Conservation (phyloP, 1,139 yeast species). For the Debaryomyces psychrophilus region DNA sequence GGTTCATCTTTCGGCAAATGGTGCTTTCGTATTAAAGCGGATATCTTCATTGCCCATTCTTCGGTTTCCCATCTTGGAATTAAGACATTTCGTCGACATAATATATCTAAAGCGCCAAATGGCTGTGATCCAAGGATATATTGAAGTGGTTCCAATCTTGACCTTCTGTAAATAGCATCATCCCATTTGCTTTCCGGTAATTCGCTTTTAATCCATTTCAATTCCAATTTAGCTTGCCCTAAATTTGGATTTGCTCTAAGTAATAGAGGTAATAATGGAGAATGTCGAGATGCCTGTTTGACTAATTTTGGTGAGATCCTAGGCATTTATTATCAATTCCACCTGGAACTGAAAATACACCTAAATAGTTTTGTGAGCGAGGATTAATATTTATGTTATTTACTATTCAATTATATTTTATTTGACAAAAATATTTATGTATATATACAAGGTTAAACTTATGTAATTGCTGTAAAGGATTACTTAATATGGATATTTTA, state of each 20-base stretch:
- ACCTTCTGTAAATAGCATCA: constrained; percentile 41
- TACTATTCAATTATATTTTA: constrained; percentile 2
- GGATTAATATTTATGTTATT: background rate
- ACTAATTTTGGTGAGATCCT: constrained; percentile 34
- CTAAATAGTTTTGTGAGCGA: constrained; percentile 2
- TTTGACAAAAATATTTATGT: constrained; percentile 3
- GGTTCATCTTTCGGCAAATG: background rate
- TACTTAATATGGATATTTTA: background rate
- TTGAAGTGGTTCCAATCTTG: constrained; percentile 67
- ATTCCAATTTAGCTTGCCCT: constrained; percentile 37
- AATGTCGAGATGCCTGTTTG: constrained; percentile 29
- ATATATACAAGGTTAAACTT: constrained; percentile 9
- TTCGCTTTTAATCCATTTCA: constrained; percentile 46
- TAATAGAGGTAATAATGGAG: constrained; percentile 37
- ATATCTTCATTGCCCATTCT: constrained; percentile 70
- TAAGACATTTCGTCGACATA: constrained; percentile 66
- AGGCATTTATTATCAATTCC: constrained; percentile 25
- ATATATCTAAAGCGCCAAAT: constrained; percentile 67
- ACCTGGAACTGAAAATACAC: background rate
- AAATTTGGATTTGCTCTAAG: constrained; percentile 35
- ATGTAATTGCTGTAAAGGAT: background rate
- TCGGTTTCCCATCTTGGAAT: constrained; percentile 97
- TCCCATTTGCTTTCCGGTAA: constrained; percentile 40
- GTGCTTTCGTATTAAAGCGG: constrained; percentile 23
- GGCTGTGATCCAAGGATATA: constrained; percentile 87